These are phyloP conservation scores for Aureobasidium sp. DNA, from an alignment of 2,329 filamentous ascomycete genomes.

Conservation along the genomic window DNA sequence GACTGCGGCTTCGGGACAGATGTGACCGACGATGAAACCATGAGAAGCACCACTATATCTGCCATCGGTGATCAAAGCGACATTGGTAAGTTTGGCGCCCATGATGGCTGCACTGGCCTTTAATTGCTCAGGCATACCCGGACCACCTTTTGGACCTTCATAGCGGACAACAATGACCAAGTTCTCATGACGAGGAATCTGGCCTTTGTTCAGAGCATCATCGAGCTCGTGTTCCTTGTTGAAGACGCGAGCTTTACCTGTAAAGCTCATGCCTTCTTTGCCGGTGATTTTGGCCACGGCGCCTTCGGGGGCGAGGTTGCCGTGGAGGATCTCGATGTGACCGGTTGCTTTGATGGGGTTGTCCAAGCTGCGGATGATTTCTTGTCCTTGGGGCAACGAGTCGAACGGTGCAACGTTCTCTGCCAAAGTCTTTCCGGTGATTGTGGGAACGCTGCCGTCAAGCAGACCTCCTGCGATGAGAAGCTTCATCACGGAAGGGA, in stretches of 20 bases:
- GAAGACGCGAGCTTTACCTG: constrained; percentile 74
- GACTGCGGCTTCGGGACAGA: constrained; percentile 79
- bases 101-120: constrained; percentile 67
- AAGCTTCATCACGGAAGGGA: constrained; percentile 77
- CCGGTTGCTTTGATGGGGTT: constrained; percentile 82
- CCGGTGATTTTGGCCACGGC: constrained; percentile 95
- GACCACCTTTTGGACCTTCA: constrained; percentile 69
- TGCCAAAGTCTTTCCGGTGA: constrained; percentile 76
- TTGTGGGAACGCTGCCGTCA: constrained; percentile 69
- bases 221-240: constrained; percentile 78
- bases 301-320: constrained; percentile 81
- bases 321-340: constrained; percentile 80
- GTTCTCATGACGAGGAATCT: constrained; percentile 68
- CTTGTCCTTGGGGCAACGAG: constrained; percentile 68
- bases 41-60: constrained; percentile 76
- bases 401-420: constrained; percentile 76
- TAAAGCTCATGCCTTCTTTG: constrained; percentile 81
- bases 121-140: constrained; percentile 70
- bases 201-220: constrained; percentile 62
- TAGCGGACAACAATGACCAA: constrained; percentile 87
- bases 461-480: constrained; percentile 69
- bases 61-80: constrained; percentile 67
- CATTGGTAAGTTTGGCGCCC: constrained; percentile 64
- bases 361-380: constrained; percentile 71
- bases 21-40: constrained; percentile 81